Evolutionary conservation across 2,329 filamentous ascomycete genomes (phyloP), one percentile per base, ranked within the genome.

Genomic region (Fusarium foetens): DNA sequence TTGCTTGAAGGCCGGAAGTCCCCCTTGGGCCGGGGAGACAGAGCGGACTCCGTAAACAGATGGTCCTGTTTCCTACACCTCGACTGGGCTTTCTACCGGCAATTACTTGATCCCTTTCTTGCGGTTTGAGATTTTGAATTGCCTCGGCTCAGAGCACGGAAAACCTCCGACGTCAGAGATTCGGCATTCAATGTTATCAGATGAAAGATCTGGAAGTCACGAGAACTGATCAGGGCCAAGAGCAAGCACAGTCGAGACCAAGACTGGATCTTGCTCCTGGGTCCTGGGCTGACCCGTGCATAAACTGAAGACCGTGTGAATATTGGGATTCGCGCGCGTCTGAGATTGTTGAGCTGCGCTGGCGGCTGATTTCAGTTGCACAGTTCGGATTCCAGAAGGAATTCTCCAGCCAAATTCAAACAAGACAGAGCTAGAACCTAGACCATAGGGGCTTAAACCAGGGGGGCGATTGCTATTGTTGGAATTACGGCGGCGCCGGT

Each of bases 21-120:
- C 75, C 75, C 73, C 67, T 76, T 76, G 57, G 71, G 52, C 75
- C 73, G 75, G 75, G 71, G 71, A 66, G 62, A 52, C 43, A 63
- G 39, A 48, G 31, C 21, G 63, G 55, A 73, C 63, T 73, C 70
- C 67, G 58, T 62, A 27, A 36, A 21, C 42, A 49, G 46, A 65
- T 72, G 42, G 27, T 25, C 45, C 31, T 43, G 38, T 31, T 42
- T 63, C 60, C 63, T 33, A 38, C 42, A 60, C 39, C 39, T 42
- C 39, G 60, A 53, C 61, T 72, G 64, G 55, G 33, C 25, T 59
- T 51, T 42, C 46, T 48, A 48, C 46, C 58, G 46, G 70, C 39
- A 59, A 68, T 68, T 43, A 13, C 35, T 58, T 13, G 38, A 55
- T 63, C 31, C 68, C 69, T 53, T 71, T 71, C 48, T 58, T 54